These are phyloP conservation scores for Suillus hirtellus DNA, from an alignment of 768 basidiomycete genomes.

Conservation along the genomic window DNA sequence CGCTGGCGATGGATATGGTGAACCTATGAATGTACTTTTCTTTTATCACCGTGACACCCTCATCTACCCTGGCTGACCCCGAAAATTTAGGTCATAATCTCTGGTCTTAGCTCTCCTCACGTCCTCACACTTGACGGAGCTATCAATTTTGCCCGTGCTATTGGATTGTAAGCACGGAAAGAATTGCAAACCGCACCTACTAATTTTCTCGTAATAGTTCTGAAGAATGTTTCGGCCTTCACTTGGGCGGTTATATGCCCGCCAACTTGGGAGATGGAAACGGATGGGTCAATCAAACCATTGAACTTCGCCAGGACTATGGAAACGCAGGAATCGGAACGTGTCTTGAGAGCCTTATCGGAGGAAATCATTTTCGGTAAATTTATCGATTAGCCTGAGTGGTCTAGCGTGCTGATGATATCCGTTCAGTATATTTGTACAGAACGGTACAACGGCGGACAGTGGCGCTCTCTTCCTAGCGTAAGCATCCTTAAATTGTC, in stretches of 20 bases:
- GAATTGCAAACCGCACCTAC: neutral
- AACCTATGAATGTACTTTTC: conserved; percentile 43
- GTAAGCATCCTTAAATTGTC: conserved; percentile 33
- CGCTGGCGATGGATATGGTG: conserved; percentile 40
- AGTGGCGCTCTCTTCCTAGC: conserved; percentile 58
- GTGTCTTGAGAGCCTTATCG: conserved; percentile 45
- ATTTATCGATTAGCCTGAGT: neutral
- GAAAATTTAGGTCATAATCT: conserved; percentile 56
- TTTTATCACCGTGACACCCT: neutral
- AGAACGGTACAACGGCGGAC: conserved; percentile 55
- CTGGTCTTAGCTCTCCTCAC: conserved; percentile 55
- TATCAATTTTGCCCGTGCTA: conserved; percentile 57
- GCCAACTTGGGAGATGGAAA: conserved; percentile 53
- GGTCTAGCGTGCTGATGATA: neutral
- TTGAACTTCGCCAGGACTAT: conserved; percentile 47
- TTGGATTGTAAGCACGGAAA: conserved; percentile 54
- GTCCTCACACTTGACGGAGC: conserved; percentile 59
- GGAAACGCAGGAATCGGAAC: conserved; percentile 30
- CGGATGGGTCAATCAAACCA: conserved; percentile 43
- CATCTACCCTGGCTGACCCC: neutral
- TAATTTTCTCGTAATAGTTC: conserved; percentile 27
- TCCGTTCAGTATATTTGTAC: conserved; percentile 47
- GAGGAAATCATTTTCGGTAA: conserved; percentile 52
- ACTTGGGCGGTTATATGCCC: conserved; percentile 37
- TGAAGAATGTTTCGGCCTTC: conserved; percentile 40